Evolutionary conservation across 495 filamentous ascomycete species (phyloP).

Genomic region (Penicillium coprophilum): DNA sequence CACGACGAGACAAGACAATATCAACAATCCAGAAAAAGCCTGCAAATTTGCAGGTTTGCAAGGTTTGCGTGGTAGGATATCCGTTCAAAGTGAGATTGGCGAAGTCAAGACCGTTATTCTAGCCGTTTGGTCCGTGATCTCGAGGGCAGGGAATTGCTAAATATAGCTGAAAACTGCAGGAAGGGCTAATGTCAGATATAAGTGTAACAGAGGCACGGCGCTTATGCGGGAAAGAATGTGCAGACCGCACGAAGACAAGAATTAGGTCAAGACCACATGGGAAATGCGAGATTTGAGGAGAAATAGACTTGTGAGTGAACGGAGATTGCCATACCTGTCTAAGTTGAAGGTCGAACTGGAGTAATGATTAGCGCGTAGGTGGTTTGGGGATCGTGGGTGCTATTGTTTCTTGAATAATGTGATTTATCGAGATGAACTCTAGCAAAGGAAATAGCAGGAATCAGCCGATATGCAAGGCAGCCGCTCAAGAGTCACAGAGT

Average conservation of each 20-base stretch:
- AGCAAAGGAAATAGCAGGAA: not conserved
- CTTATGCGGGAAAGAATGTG: slow-evolving; percentile 20
- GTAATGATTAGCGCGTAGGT: slow-evolving; percentile 13
- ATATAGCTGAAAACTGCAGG: slow-evolving; percentile 42
- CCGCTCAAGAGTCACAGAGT: slow-evolving; percentile 9
- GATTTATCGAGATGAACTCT: slow-evolving; percentile 6
- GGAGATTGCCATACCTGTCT: slow-evolving; percentile 14
- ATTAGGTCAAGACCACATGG: slow-evolving; percentile 5
- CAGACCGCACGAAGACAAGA: slow-evolving; percentile 7
- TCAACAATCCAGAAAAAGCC: not conserved
- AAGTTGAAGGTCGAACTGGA: slow-evolving; percentile 2
- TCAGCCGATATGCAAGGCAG: slow-evolving; percentile 10
- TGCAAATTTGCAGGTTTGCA: slow-evolving; percentile 10
- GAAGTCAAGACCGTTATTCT: slow-evolving; percentile 26
- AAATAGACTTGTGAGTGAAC: not conserved
- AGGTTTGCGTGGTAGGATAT: slow-evolving; percentile 3
- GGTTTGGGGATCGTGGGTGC: slow-evolving; percentile 1
- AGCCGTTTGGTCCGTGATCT: slow-evolving; percentile 29
- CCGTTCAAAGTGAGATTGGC: slow-evolving; percentile 10
- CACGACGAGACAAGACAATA: not conserved
- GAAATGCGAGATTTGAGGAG: not conserved
- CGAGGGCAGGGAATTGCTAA: slow-evolving; percentile 38
- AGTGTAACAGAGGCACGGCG: slow-evolving; percentile 26
- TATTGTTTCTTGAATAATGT: not conserved
- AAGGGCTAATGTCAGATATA: slow-evolving; percentile 33